Evolutionary conservation across 345 rosid genomes (phyloP), one percentile per base, ranked within the genome.

Genomic region (Sapria himalayana): DNA sequence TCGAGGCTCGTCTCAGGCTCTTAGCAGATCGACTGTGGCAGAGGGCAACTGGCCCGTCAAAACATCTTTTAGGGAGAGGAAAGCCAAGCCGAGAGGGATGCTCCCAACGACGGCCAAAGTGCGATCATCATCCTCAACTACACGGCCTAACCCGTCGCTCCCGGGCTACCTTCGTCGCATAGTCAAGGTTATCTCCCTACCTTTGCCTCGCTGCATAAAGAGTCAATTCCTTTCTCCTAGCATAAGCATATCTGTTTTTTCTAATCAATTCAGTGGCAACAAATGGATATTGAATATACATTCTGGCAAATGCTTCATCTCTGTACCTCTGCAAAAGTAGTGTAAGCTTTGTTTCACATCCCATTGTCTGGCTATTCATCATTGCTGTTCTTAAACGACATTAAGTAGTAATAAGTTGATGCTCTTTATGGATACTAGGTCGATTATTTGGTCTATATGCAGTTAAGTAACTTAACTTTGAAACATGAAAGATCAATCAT

Each of bases 301-400:
- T 91, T 91, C 67, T 91, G 99, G 99, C 99, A 80, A 75, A 91
- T 91, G 95, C 81, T 91, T 66, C 78, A 76, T 56, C 76, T 89
- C 9, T 89, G 95, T 67, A 74, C 93, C 55, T 85, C 95, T 22
- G 94, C 98, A 2, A 84, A 91, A 78, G 92, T 91, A 35, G 95
- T 91, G 99, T 91, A 62, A 71, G 95, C 60, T n/a, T n/a, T n/a
- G n/a, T n/a, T n/a, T n/a, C n/a, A n/a, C n/a, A 38, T 54, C 23
- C 34, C 3, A 12, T 17, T 34, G 6, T 46, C 24, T 23, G 15
- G 24, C 24, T 36, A 12, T 1, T 22, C 29, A 19, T 34, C 19
- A 15, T 46, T 33, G 19, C 11, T 39, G 6, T 15, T 23, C 1
- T n/a, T 7, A n/a, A n/a, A n/a, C n/a, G 16, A n/a, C n/a, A n/a